Base-by-base conservation (phyloP, 179 eudicot genomes). In the Carnegiea gigantea region DNA sequence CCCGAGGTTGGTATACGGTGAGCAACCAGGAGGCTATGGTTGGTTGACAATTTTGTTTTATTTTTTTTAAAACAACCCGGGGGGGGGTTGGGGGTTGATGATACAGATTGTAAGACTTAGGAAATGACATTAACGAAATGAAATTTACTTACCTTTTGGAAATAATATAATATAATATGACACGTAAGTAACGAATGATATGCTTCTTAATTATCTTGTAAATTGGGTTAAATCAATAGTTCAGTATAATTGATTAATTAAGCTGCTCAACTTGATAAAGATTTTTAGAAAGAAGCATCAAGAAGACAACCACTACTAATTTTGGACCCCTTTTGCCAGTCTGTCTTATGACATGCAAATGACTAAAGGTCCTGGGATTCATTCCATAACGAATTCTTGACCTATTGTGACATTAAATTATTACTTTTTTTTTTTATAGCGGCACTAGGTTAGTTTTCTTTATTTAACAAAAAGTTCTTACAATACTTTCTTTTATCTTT, bases 1-100 rank as follows among this genome's bases (percentile, higher is more conserved):
- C 78, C 17, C 38, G 59, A 17, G 73, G 77, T 71, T 15, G 57
- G 46, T 77, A 46, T 78, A 82, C 84, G 62, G 78, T 77, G 7
- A 23, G 21, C 14, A 15, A 24, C 8, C 10, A 62, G 13, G 68
- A 62, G 68, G 18, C 15, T 57, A 0, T 57, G n/a, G 53, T 40
- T 17, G 57, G 57, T 51, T 51, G 57, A 51, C 57, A 51, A 51
- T 51, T 51, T 17, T 51, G 14, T 0, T 2, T 17, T 11, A 28
- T 5, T 40, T 4, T 40, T 7, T 40, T 40, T 51, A 13, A 0
- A 51, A 51, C 57, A 9, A 13, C 17, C 57, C 57, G 17, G 57
- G 57, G 53, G 15, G 53, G 53, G 53, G 51, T 13, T 13, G 51
- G 15, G 53, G 53, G 53, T 15, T 68, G 73, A 68, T 70, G 73